phyloP scores from a whole-genome alignment of 78 protist species.

The Tieghemostelium lacteum region DNA sequence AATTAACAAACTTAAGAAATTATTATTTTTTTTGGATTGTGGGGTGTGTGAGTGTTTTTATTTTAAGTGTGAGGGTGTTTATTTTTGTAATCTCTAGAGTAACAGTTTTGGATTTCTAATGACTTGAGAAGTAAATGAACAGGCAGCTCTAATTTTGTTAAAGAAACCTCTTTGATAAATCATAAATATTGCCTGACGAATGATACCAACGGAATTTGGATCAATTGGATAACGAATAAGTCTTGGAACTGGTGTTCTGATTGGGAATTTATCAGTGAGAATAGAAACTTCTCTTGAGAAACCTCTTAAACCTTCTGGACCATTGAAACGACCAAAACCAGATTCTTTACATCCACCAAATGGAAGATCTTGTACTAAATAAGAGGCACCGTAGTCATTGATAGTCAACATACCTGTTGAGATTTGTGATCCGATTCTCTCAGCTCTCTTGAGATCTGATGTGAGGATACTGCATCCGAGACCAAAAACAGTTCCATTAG shows the following conservation, averaged over 20 bases:
- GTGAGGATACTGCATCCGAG: conserved; percentile 86
- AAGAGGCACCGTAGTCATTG: conserved; percentile 90
- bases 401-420: conserved; percentile 86
- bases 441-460: conserved; percentile 75
- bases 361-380: conserved; percentile 88
- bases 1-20: too few relatives aligned
- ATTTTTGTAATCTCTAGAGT: conserved; percentile 7
- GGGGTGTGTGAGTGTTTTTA: too few relatives aligned
- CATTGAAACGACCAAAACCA: conserved; percentile 86
- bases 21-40: too few relatives aligned
- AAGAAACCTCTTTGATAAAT: conserved; percentile 29
- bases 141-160: conserved; percentile 37
- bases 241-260: conserved; percentile 68
- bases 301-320: conserved; percentile 85
- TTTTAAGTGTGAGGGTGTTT: too few relatives aligned
- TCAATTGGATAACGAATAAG: conserved; percentile 74
- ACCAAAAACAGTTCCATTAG: conserved; percentile 81
- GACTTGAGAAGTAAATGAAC: conserved; percentile 31
- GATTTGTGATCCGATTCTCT: conserved; percentile 71
- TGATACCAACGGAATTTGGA: conserved; percentile 70
- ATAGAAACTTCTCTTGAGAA: conserved; percentile 62
- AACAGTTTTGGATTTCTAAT: conserved; percentile 68
- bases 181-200: conserved; percentile 75
- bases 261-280: conserved; percentile 65
- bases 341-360: conserved; percentile 92